Evolutionary conservation across 1,139 yeast species (phyloP), one percentile per base, ranked within the genome.

Genomic region (Geotrichum aggregatum): DNA sequence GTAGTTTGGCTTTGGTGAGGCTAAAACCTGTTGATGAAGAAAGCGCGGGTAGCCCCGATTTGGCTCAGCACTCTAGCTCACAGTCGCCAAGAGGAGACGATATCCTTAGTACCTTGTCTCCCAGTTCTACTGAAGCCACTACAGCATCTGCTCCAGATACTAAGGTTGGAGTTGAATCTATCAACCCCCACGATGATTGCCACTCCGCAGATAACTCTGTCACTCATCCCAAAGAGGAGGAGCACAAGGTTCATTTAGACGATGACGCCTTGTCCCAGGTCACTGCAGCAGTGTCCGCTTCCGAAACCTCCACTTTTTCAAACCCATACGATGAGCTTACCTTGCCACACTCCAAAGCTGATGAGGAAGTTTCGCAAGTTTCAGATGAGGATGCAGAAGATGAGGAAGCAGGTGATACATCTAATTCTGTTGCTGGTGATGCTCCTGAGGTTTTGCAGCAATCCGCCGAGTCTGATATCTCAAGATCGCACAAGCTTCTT

Each of bases 1-100:
- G 87, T 61, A 87, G 96, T 16, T 74, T 94, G 59, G 87, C 92
- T 63, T 78, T 94, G 63, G 89, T 88, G 41, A 79, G 92, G 53
- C 76, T 85, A 3, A 31, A 34, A 26, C 41, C 40, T 5, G 30
- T 28, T 7, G 49, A 16, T 14, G 50, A 47, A 26, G 46, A 26
- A 16, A 46, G 30, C 38, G 3, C 18, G 2, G n/a, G n/a, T n/a
- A n/a, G n/a, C n/a, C n/a, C n/a, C n/a, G n/a, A n/a, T n/a, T n/a
- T n/a, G n/a, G n/a, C n/a, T n/a, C n/a, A n/a, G n/a, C n/a, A n/a
- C n/a, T n/a, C n/a, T n/a, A n/a, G n/a, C n/a, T n/a, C 36, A n/a
- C 18, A 34, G n/a, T 10, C 36, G 8, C 36, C 11, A 7, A 16
- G n/a, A 16, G 18, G 18, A n/a, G 18, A n/a, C 7, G 14, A n/a